phyloP scores from a whole-genome alignment of 768 basidiomycete genomes.

The Clitopilus passeckerianus region DNA sequence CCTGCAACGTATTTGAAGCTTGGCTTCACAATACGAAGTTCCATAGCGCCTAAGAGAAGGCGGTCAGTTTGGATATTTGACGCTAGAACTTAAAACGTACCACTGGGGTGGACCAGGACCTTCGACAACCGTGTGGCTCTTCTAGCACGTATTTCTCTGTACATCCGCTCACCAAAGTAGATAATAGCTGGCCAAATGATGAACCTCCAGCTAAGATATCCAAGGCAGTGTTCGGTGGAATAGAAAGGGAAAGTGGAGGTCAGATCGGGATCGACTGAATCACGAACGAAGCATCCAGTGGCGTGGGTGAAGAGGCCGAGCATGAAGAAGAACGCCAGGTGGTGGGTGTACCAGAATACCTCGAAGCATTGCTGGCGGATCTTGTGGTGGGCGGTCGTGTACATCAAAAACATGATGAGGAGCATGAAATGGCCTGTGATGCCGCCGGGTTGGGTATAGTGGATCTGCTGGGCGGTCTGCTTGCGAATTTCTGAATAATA shows the following conservation, averaged over 20 bases:
- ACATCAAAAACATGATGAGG: conserved; percentile 89
- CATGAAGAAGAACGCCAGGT: conserved; percentile 93
- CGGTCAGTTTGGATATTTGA: background rate
- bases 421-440: conserved; percentile 96
- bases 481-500: conserved; percentile 68
- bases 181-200: conserved; percentile 89
- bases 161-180: conserved; percentile 86
- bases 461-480: conserved; percentile 74
- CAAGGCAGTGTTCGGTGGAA: conserved; percentile 80
- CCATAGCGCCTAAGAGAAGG: conserved; percentile 68
- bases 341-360: conserved; percentile 96
- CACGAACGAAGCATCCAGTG: conserved; percentile 93
- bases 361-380: conserved; percentile 90
- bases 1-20: conserved; percentile 89
- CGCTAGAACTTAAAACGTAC: conserved; percentile 26
- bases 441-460: conserved; percentile 87
- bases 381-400: conserved; percentile 85
- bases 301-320: conserved; percentile 87
- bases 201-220: conserved; percentile 88
- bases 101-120: conserved; percentile 86
- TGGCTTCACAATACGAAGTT: conserved; percentile 87
- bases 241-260: conserved; percentile 81
- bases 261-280: conserved; percentile 69
- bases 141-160: conserved; percentile 77
- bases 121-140: conserved; percentile 75